Conservation (phyloP, 2,329 filamentous ascomycete genomes). For the Cylindrodendrum hubeiense region DNA sequence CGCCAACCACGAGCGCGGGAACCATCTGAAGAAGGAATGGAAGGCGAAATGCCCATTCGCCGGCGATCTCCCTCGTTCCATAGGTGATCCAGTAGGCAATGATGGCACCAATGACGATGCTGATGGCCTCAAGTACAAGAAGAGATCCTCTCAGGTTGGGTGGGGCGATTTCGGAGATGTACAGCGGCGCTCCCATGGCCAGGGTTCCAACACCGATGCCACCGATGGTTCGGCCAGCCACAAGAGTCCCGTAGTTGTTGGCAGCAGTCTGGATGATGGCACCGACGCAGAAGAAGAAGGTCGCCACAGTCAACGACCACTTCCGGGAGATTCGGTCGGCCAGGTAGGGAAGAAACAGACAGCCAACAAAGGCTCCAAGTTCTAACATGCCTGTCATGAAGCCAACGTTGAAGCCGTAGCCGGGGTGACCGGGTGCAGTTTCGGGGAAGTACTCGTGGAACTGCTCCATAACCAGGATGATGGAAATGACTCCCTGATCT, state of each 20-base stretch:
- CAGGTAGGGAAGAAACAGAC: conserved; percentile 50
- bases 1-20: conserved; percentile 40
- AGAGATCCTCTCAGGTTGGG: conserved; percentile 54
- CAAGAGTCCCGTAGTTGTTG: conserved; percentile 41
- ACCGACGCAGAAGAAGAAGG: conserved; percentile 56
- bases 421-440: conserved; percentile 32
- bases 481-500: conserved; percentile 53
- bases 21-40: conserved; percentile 59
- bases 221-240: conserved; percentile 45
- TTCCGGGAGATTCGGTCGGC: conserved; percentile 58
- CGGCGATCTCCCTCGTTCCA: conserved; percentile 57
- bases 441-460: conserved; percentile 55
- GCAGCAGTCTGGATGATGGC: conserved; percentile 54
- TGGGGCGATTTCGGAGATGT: conserved; percentile 51
- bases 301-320: conserved; percentile 54
- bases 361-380: conserved; percentile 54
- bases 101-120: conserved; percentile 64
- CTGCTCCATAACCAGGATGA: conserved; percentile 59
- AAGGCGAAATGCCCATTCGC: conserved; percentile 58
- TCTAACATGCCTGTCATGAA: conserved; percentile 59
- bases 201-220: conserved; percentile 47
- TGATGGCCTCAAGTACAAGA: conserved; percentile 64
- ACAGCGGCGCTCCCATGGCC: conserved; percentile 45
- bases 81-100: conserved; percentile 68
- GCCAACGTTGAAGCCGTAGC: conserved; percentile 40